These are phyloP conservation scores for Globisporangium acanthophoron DNA, from an alignment of 352 stramenopile genomes.

Conservation along the genomic window DNA sequence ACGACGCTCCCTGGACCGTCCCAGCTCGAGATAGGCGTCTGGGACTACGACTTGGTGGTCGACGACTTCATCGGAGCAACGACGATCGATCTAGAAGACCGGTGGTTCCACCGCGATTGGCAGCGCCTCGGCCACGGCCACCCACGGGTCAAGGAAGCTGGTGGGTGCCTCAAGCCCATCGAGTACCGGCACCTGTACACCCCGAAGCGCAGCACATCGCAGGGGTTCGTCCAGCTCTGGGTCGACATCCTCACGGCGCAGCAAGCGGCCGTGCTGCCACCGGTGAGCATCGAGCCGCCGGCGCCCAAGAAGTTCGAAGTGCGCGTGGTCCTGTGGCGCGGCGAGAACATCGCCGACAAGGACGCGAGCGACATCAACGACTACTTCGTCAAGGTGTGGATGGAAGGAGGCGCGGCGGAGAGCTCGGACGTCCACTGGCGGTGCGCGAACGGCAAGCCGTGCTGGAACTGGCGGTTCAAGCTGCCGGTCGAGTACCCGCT, in stretches of 20 bases:
- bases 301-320: conserved; percentile 76
- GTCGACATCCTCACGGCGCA: conserved; percentile 86
- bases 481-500: conserved; percentile 81
- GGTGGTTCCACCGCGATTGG: conserved; percentile 90
- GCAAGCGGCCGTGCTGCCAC: conserved; percentile 55
- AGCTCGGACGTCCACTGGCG: conserved; percentile 91
- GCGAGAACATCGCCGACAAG: conserved; percentile 74
- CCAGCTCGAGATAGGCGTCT: conserved; percentile 74
- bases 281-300: conserved; percentile 66
- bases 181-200: conserved; percentile 87
- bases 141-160: conserved; percentile 13
- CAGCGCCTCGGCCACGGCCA: conserved; percentile 44
- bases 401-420: conserved; percentile 59
- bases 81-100: conserved; percentile 90
- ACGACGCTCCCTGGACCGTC: conserved; percentile 70
- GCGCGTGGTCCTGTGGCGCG: conserved; percentile 87
- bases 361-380: conserved; percentile 84
- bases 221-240: conserved; percentile 79
- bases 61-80: conserved; percentile 90
- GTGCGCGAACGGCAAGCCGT: conserved; percentile 84
- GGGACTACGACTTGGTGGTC: conserved; percentile 67
- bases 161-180: conserved; percentile 69
- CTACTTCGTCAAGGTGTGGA: conserved; percentile 90
- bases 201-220: conserved; percentile 55
- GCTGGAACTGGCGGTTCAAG: conserved; percentile 92